Base-by-base conservation (phyloP, 176 grass and related monocot genomes). In the Guadua angustifolia region DNA sequence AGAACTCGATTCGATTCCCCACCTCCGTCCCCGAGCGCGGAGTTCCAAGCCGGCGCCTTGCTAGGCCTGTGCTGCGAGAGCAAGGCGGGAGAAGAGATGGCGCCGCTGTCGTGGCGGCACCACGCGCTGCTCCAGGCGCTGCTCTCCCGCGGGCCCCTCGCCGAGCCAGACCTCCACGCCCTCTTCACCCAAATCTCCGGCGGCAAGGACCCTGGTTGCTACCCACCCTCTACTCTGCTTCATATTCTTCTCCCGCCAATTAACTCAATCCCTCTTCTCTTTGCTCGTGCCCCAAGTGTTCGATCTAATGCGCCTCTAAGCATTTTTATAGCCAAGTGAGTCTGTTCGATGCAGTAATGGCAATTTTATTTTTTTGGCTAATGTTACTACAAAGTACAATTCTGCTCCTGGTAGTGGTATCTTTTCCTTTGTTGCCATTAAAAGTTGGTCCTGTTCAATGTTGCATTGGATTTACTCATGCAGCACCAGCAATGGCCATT, bases 61-160 rank as follows among this genome's bases (percentile, higher is more conserved):
- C 45, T 47, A 47, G 35, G 35, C 35, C 35, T 36, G 72, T 22
- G 21, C 35, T 53, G 36, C 2, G 19, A 7, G 56, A 22, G 17
- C 21, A 14, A 8, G 26, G 53, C 16, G 24, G 2, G 46, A 38
- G n/a, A 22, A 22, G 43, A 3, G 39, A 94, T 94, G 92, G 70
- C 84, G 69, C 63, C 80, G 32, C 76, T 92, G 26, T 59, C 89
- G 17, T 91, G 91, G 94, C 85, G 82, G 29, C 90, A 94, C 79
- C 92, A 94, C 88, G 74, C 89, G 49, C 82, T 94, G 39, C 84
- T 97, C 55, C 91, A 97, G 90, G 91, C 91, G 52, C 85, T 92
- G 35, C 84, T 94, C 66, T 88, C 52, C 58, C 82, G 91, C 43
- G 94, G 91, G 7, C 94, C 89, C 1, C 88, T 94, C 64, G 29